These are phyloP conservation scores for Periconia sp. DNA, from an alignment of 2,329 filamentous ascomycete species.

Conservation along the genomic window DNA sequence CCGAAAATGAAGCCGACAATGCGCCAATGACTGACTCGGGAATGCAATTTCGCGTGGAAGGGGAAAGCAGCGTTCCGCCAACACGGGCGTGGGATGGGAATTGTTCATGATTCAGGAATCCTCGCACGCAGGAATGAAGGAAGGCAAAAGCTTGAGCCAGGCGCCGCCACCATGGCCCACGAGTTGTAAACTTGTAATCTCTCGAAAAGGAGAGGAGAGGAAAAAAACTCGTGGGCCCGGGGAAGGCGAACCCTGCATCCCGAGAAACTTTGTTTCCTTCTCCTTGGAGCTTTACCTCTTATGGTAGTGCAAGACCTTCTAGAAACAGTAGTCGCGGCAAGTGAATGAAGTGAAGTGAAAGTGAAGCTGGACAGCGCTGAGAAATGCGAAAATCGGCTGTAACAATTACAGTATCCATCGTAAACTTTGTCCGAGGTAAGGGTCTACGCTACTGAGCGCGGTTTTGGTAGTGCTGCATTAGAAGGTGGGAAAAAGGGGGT, in stretches of 20 bases:
- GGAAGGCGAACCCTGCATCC: not conserved
- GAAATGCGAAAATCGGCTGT: too few relatives aligned
- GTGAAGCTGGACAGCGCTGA: too few relatives aligned
- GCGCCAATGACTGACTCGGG: not conserved
- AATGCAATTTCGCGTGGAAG: conserved; percentile 6
- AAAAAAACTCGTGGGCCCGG: not conserved
- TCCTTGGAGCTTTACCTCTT: not conserved
- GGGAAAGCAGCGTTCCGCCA: not conserved
- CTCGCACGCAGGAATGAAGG: not conserved
- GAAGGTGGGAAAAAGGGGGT: not conserved
- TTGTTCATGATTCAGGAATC: conserved; percentile 2
- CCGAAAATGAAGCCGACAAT: too few relatives aligned
- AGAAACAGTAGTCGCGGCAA: not conserved
- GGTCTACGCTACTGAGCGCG: not conserved
- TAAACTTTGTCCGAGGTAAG: not conserved
- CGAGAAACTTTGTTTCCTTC: not conserved
- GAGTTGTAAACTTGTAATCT: not conserved
- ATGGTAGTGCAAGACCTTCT: not conserved
- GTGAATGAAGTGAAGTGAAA: too few relatives aligned
- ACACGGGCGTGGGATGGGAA: too few relatives aligned
- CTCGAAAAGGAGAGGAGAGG: too few relatives aligned
- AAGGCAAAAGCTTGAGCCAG: not conserved
- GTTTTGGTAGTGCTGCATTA: not conserved
- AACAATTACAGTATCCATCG: not conserved
- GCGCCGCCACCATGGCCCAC: not conserved